Conservation (phyloP, 164 flowering plant species). For the Euptelea pleiosperma region DNA sequence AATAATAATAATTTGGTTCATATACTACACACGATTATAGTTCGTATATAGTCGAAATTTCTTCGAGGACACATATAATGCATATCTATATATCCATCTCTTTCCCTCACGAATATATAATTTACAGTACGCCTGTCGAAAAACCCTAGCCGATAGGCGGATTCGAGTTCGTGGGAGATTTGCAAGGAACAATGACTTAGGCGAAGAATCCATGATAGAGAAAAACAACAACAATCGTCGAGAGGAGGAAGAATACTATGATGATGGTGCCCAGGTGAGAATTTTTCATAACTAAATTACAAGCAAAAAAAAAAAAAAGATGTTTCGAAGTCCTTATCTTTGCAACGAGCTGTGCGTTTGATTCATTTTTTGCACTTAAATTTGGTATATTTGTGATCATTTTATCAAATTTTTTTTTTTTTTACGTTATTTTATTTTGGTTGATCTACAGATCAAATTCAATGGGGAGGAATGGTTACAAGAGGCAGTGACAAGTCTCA, state of each 20-base stretch:
- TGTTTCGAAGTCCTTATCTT: background rate
- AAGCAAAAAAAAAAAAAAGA: background rate
- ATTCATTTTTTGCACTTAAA: background rate
- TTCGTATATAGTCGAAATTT: too few relatives aligned
- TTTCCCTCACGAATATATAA: background rate
- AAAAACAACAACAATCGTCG: conserved; percentile 16
- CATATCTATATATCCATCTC: background rate
- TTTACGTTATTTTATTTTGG: background rate
- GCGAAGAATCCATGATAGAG: conserved; percentile 21
- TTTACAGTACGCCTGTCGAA: conserved; percentile 79
- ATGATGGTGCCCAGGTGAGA: conserved; percentile 34
- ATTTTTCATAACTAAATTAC: background rate
- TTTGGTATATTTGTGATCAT: background rate
- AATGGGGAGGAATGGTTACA: conserved; percentile 50
- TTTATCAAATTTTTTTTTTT: background rate
- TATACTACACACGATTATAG: too few relatives aligned
- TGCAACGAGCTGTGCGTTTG: background rate
- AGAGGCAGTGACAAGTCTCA: conserved; percentile 44
- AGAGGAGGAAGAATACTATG: conserved; percentile 17
- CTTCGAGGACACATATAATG: too few relatives aligned
- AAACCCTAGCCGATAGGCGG: conserved; percentile 76
- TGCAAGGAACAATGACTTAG: conserved; percentile 60
- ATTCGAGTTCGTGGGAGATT: conserved; percentile 80
- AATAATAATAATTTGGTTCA: too few relatives aligned
- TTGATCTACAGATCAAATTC: conserved; percentile 28